Percentiles rank a stretch among this genome's conserved stretches.
Evolutionary conservation across 805 yeast species (phyloP).

Genomic region (Cyberlindnera maritima): DNA sequence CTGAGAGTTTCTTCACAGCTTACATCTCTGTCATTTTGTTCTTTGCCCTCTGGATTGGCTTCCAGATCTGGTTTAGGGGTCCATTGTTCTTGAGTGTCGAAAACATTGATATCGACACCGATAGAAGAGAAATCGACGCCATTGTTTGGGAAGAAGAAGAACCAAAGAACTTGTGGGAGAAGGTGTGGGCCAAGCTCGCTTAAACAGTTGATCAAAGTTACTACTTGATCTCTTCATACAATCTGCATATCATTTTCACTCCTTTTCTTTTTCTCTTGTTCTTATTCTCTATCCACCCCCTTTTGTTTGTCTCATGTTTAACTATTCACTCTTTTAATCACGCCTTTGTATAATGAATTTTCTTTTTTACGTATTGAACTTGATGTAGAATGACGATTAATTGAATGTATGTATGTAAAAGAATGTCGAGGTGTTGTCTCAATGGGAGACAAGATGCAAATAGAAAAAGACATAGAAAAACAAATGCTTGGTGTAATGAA

Average conservation of each 20-base stretch:
- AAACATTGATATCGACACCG: conserved; percentile 69
- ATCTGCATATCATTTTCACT: neutral
- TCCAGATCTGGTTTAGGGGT: conserved; percentile 51
- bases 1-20: conserved; percentile 60
- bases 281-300: neutral
- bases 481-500: no score
- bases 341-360: neutral
- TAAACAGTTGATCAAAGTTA: conserved; percentile 1
- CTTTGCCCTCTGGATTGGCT: conserved; percentile 49
- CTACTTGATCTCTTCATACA: no score
- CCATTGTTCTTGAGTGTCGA: conserved; percentile 45
- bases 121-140: conserved; percentile 61
- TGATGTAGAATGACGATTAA: no score
- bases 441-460: neutral
- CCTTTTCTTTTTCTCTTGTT: neutral
- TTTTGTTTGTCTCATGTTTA: neutral
- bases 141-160: conserved; percentile 54
- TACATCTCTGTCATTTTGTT: conserved; percentile 68
- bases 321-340: no score
- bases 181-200: conserved; percentile 47
- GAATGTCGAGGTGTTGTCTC: neutral
- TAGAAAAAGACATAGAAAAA: no score
- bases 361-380: neutral
- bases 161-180: conserved; percentile 53
- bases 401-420: no score